phyloP scores from a whole-genome alignment of 2,329 filamentous ascomycete genomes.

The Claviceps sp. region DNA sequence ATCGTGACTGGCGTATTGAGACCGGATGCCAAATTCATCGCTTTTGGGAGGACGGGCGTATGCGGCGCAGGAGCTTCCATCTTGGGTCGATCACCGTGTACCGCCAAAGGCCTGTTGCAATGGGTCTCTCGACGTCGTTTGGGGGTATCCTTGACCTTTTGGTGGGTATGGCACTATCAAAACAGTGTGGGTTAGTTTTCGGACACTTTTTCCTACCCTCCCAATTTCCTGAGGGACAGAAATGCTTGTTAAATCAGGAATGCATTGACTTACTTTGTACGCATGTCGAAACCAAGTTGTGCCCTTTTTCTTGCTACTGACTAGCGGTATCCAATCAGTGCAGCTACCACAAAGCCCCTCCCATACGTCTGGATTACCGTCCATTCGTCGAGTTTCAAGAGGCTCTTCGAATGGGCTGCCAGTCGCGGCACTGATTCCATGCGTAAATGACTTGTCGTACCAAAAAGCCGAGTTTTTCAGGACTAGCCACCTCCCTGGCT shows the following conservation, averaged over 20 bases:
- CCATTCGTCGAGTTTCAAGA: slow-evolving; percentile 60
- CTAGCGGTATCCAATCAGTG: slow-evolving; percentile 67
- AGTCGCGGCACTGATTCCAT: slow-evolving; percentile 73
- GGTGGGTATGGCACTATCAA: slow-evolving; percentile 53
- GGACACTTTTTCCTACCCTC: not conserved
- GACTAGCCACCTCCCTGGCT: slow-evolving; percentile 72
- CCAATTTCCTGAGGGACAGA: slow-evolving; percentile 1
- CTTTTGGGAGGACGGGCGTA: slow-evolving; percentile 19
- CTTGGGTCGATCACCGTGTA: slow-evolving; percentile 33
- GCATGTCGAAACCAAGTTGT: slow-evolving; percentile 85
- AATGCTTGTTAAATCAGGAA: not conserved
- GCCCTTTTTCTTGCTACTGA: slow-evolving; percentile 84
- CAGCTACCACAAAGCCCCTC: slow-evolving; percentile 68
- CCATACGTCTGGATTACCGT: slow-evolving; percentile 71
- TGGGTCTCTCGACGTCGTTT: slow-evolving; percentile 53
- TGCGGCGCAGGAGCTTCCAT: slow-evolving; percentile 24
- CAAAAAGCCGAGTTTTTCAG: slow-evolving; percentile 86
- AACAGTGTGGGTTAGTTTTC: not conserved
- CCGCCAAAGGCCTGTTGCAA: slow-evolving; percentile 21
- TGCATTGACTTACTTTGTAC: slow-evolving; percentile 57
- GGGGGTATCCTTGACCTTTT: slow-evolving; percentile 57
- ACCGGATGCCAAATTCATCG: slow-evolving; percentile 9
- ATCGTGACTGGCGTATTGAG: slow-evolving; percentile 4
- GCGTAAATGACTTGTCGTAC: slow-evolving; percentile 87
- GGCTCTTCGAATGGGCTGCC: slow-evolving; percentile 68